Percentiles rank a stretch among this genome's conserved stretches.
These are phyloP conservation scores for Salvia sclarea DNA, from an alignment of 305 asterid species.

Conservation along the genomic window DNA sequence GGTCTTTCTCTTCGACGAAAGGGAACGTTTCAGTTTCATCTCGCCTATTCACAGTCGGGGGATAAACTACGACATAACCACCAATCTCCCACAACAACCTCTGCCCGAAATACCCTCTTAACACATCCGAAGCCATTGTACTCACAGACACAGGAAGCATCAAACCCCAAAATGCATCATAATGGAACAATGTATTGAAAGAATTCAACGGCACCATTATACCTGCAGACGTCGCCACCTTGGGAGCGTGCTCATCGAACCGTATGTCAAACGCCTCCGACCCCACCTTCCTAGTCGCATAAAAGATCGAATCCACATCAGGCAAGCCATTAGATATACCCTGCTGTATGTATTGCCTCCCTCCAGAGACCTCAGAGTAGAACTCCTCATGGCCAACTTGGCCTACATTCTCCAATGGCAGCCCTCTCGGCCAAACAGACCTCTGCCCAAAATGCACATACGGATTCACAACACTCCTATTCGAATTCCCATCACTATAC, in stretches of 20 bases:
- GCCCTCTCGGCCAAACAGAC: conserved; percentile 84
- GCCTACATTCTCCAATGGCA: conserved; percentile 82
- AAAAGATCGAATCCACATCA: conserved; percentile 74
- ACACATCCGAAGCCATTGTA: conserved; percentile 76
- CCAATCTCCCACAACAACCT: conserved; percentile 76
- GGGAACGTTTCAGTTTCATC: conserved; percentile 63
- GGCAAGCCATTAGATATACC: conserved; percentile 82
- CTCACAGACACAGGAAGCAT: conserved; percentile 79
- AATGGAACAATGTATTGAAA: conserved; percentile 68
- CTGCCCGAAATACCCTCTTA: conserved; percentile 83
- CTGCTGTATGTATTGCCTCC: conserved; percentile 74
- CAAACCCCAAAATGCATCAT: conserved; percentile 75
- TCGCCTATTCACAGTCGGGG: conserved; percentile 63
- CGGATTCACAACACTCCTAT: conserved; percentile 71
- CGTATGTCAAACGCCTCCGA: conserved; percentile 57
- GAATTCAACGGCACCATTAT: conserved; percentile 73
- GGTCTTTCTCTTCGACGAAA: conserved; percentile 72
- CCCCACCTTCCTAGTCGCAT: conserved; percentile 64
- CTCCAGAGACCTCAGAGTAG: conserved; percentile 66
- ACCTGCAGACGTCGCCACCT: conserved; percentile 73
- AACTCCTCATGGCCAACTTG: conserved; percentile 68
- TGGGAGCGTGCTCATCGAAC: conserved; percentile 70
- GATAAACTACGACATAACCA: conserved; percentile 67
- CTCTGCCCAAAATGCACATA: conserved; percentile 79
- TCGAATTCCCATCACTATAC: conserved; percentile 54